Base-by-base conservation (phyloP, 2,329 filamentous ascomycete species). In the Trichoderma lentiforme region DNA sequence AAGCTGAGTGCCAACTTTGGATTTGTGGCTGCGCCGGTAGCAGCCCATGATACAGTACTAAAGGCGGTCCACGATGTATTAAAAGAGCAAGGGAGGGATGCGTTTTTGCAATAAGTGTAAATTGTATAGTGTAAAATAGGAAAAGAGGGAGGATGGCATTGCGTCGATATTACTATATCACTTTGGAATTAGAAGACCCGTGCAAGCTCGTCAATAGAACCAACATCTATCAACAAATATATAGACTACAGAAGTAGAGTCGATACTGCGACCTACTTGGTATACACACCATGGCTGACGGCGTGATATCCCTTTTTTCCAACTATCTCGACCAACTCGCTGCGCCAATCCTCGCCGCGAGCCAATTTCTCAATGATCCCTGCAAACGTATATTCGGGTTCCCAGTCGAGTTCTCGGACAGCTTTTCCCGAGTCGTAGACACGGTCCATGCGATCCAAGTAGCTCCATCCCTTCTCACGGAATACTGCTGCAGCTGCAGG, bases 51-150 rank as follows among this genome's bases (percentile, higher is more conserved):
- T 0, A 68, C 74, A 2, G 84, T 89, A 2, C 75, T 89, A 71
- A 86, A 89, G 75, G 92, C 88, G 6, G 95, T 98, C 2, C 92
- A 92, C 80, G 88, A 90, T 74, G 94, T 97, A n/a, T 83, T 97
- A 75, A 80, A 70, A 28, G 80, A 82, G 26, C 76, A 84, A 64
- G 74, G 77, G 0, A 77, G 77, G 26, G 74, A 74, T 0, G 76
- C 75, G 0, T 77, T 76, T 60, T 21, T 81, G 57, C 56, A 71
- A 24, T 74, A 30, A 21, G 6, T 11, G 3, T 51, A 7, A 47
- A 51, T 8, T 11, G 24, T 9, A 6, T 15, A 36, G 7, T 32
- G 36, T 15, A 51, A 8, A 36, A 39, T 51, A 32, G 24, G 30
- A 21, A n/a, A 6, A 26, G 26, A 9, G 3, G 14, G 26, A 9